Evolutionary conservation across 148 eudicot species (phyloP).

Genomic region (Hydrangea macrophylla): DNA sequence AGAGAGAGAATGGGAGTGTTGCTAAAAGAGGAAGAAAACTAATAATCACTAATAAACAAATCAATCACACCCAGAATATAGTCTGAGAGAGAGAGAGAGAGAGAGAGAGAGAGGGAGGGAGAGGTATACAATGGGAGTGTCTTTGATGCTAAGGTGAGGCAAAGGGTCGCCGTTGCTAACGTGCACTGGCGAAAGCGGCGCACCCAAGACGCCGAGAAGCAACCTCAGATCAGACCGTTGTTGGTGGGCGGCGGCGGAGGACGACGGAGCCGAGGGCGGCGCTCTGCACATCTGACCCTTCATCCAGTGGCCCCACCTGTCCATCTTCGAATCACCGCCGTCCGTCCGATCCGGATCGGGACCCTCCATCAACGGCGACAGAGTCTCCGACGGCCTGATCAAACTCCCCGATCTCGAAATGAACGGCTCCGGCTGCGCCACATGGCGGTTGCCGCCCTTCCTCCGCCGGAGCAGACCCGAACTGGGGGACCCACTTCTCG

Average conservation of each 20-base stretch:
- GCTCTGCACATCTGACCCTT: constrained; percentile 41
- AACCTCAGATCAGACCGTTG: constrained; percentile 59
- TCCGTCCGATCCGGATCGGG: constrained; percentile 33
- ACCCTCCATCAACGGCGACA: constrained; percentile 39
- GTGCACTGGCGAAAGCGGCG: constrained; percentile 80
- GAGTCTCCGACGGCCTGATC: constrained; percentile 29
- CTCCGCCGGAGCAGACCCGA: constrained; percentile 32
- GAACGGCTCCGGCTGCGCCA: constrained; percentile 15
- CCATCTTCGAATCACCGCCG: constrained; percentile 27
- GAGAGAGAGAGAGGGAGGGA: constrained; percentile 10
- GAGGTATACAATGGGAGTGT: constrained; percentile 75
- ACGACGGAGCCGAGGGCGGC: constrained; percentile 29
- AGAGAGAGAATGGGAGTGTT: constrained; percentile 73
- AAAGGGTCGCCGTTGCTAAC: constrained; percentile 57
- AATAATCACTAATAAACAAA: constrained; percentile 1
- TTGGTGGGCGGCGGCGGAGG: constrained; percentile 18
- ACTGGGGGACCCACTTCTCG: constrained; percentile 26
- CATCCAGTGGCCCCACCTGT: constrained; percentile 42
- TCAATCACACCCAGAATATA: no score
- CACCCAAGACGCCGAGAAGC: constrained; percentile 75
- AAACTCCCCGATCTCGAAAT: constrained; percentile 29
- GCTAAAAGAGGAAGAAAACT: background rate
- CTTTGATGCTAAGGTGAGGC: constrained; percentile 81
- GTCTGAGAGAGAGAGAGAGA: no score
- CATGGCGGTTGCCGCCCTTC: constrained; percentile 4